Evolutionary conservation across 2,329 filamentous ascomycete genomes (phyloP).

Genomic region (Fusarium humuli): DNA sequence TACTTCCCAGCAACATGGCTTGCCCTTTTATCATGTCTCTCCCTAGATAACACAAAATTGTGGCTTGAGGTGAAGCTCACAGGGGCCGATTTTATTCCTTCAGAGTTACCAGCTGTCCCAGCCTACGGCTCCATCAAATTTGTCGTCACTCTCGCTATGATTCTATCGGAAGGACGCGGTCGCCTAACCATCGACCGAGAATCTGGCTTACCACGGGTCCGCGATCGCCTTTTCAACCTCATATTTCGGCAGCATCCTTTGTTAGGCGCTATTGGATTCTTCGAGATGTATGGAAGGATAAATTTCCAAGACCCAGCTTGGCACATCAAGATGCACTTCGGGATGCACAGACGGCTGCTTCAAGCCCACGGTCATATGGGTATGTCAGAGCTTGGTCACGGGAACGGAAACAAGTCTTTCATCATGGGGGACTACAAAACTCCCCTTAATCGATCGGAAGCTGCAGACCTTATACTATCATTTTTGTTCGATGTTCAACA

Average conservation of each 20-base stretch:
- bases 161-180: fast-evolving
- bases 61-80: background rate
- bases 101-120: background rate
- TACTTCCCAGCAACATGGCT: background rate
- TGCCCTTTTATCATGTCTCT: background rate
- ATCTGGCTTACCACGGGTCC: background rate
- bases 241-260: background rate
- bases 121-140: background rate
- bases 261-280: background rate
- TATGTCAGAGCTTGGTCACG: too few species aligned
- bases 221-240: background rate
- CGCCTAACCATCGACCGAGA: background rate
- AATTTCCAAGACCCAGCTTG: too few species aligned
- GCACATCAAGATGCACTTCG: too few species aligned
- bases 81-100: background rate
- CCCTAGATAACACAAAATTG: background rate
- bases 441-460: too few species aligned
- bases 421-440: too few species aligned
- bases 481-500: too few species aligned
- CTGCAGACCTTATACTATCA: too few species aligned
- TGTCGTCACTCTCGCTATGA: background rate
- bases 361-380: too few species aligned
- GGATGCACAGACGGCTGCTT: too few species aligned
- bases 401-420: too few species aligned
- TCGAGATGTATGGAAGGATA: background rate